Conservation (phyloP, 495 filamentous ascomycete species). For the Penicillium coprophilum region DNA sequence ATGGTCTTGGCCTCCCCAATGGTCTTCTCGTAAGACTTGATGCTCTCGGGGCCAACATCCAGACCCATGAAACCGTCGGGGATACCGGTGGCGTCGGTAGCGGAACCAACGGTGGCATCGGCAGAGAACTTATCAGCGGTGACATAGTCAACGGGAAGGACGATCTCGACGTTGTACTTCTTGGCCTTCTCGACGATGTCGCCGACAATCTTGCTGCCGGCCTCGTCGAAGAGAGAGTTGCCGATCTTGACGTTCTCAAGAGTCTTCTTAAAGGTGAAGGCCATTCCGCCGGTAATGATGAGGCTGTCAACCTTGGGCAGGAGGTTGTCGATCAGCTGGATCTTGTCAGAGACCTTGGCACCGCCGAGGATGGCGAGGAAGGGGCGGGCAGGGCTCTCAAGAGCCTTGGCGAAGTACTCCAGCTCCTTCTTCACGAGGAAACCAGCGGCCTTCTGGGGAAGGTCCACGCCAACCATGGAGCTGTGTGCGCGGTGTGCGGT, state of each 20-base stretch:
- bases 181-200: constrained; percentile 93
- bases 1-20: constrained; percentile 92
- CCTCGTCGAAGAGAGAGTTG: constrained; percentile 90
- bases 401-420: constrained; percentile 97
- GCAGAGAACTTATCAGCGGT: constrained; percentile 91
- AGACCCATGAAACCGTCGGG: constrained; percentile 97
- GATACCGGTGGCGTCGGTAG: constrained; percentile 86
- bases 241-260: constrained; percentile 88
- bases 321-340: constrained; percentile 98
- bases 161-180: constrained; percentile 90
- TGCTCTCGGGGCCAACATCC: constrained; percentile 85
- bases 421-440: constrained; percentile 99
- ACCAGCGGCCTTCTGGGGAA: constrained; percentile 92
- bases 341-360: constrained; percentile 99
- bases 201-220: constrained; percentile 86
- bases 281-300: constrained; percentile 97
- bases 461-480: constrained; percentile 96
- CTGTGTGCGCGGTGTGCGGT: constrained; percentile 97
- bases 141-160: constrained; percentile 92
- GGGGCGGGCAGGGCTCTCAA: constrained; percentile 87
- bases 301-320: constrained; percentile 95
- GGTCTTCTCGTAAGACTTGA: constrained; percentile 79
- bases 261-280: constrained; percentile 99
- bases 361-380: constrained; percentile 99
- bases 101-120: constrained; percentile 76